phyloP scores from a whole-genome alignment of 2,329 filamentous ascomycete genomes.

The Xylariaceae sp. region DNA sequence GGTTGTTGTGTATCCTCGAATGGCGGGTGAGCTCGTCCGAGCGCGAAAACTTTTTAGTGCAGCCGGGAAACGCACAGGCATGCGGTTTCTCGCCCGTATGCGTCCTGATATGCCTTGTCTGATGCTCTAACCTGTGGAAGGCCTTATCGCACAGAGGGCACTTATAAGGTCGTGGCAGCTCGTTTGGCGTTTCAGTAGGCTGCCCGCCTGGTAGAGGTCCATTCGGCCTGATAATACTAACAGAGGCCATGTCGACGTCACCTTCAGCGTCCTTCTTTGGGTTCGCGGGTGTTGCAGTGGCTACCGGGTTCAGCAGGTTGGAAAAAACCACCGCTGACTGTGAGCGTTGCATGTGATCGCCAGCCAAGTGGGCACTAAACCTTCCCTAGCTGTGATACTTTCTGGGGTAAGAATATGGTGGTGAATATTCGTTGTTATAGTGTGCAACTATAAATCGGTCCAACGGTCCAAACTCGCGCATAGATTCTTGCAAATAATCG shows the following conservation, averaged over 20 bases:
- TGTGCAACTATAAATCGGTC: background rate
- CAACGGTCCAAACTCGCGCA: background rate
- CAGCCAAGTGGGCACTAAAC: constrained; percentile 43
- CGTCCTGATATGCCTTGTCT: constrained; percentile 88
- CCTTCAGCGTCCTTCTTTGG: constrained; percentile 42
- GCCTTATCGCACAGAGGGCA: constrained; percentile 98
- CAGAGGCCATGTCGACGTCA: constrained; percentile 60
- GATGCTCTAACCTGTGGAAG: constrained; percentile 96
- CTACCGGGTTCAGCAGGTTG: constrained; percentile 73
- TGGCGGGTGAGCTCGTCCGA: constrained; percentile 97
- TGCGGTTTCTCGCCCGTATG: constrained; percentile 99
- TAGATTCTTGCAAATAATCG: background rate
- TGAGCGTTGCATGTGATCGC: constrained; percentile 77
- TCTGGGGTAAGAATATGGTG: background rate
- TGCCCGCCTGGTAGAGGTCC: constrained; percentile 69
- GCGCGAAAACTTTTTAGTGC: constrained; percentile 95
- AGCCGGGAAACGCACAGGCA: constrained; percentile 92
- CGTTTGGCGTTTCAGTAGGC: constrained; percentile 63
- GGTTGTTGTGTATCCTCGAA: constrained; percentile 98
- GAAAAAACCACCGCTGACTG: constrained; percentile 77
- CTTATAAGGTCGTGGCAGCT: constrained; percentile 96
- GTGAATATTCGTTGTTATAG: background rate
- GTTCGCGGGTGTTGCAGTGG: constrained; percentile 43
- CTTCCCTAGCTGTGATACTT: background rate
- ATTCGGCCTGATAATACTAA: constrained; percentile 66